Base-by-base conservation (phyloP, 768 basidiomycete genomes). In the Tylopilus subfusipes region DNA sequence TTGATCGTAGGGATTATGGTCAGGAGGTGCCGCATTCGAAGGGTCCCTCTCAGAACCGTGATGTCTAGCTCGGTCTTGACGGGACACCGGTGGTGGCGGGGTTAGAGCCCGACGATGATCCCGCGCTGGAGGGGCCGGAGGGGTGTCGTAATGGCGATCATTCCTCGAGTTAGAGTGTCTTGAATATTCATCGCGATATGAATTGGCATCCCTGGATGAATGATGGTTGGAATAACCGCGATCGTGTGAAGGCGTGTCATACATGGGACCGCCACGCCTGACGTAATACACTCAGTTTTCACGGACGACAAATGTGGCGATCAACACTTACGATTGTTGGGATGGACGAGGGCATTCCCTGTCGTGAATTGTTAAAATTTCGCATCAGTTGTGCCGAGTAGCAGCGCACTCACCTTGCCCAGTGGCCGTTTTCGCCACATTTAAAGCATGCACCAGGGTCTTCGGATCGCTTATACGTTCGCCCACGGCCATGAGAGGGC, bases 361-460 rank as follows among this genome's bases (percentile, higher is more conserved):
- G 42, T 25, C 7, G 34, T 51, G 22, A n/a, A 51, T 33, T 50
- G 49, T 61, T 7, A 62, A 33, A 18, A 8, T 42, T 13, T 30
- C 12, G 24, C 4, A 38, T 52, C 25, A 48, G n/a, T 33, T 14
- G 21, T 16, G 3, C 12, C n/a, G 0, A 19, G 39, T 24, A 43
- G 43, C 3, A 18, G 21, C 29, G 29, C 51, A 71, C 81, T 44
- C 59, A 89, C 90, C 90, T 86, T 24, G 91, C 92, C 90, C 92
- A 93, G 69, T 94, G 91, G 27, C 92, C 91, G 72, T 80, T 76
- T 63, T 88, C 82, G 22, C 88, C 91, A 50, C 92, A 94, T 62
- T 83, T 90, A 73, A 93, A 93, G 67, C 92, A 93, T 42, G 90
- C 88, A 4, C 90, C 89, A 14, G 90, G 89, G 49, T 92, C 92